Conservation (phyloP, 1,284 basidiomycete genomes). For the Thelephora terrestris region DNA sequence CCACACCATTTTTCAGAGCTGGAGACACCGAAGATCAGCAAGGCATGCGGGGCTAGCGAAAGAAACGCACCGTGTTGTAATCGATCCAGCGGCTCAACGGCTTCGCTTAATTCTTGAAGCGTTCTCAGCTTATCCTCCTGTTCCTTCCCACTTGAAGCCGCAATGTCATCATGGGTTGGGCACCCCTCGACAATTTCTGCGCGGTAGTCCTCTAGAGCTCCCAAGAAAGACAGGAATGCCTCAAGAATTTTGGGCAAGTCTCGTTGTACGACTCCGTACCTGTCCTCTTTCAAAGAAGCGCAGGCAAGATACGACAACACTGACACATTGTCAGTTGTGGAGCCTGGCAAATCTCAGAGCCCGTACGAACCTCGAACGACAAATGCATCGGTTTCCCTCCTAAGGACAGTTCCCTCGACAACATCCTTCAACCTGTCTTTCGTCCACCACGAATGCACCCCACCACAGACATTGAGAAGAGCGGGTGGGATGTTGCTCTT, state of each 20-base stretch:
- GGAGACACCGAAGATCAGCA: constrained; percentile 9
- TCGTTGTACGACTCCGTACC: constrained; percentile 73
- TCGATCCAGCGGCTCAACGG: constrained; percentile 43
- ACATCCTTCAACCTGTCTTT: constrained; percentile 41
- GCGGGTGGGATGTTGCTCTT: constrained; percentile 22
- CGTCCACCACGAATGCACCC: constrained; percentile 41
- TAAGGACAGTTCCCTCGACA: constrained; percentile 45
- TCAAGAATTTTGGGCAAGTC: constrained; percentile 77
- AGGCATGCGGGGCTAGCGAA: constrained; percentile 2
- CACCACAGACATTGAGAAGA: constrained; percentile 16
- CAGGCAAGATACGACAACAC: constrained; percentile 62
- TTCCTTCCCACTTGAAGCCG: constrained; percentile 20
- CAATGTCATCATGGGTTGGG: constrained; percentile 25
- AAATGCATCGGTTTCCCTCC: constrained; percentile 47
- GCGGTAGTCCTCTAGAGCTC: constrained; percentile 55
- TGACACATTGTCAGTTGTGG: constrained; percentile 18
- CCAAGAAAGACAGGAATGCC: constrained; percentile 57
- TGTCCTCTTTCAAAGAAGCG: constrained; percentile 68
- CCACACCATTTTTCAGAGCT: constrained; percentile 65
- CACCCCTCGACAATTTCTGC: constrained; percentile 31
- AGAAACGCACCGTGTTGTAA: constrained; percentile 49
- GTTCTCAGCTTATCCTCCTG: constrained; percentile 23
- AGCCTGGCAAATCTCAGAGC: constrained; percentile 1
- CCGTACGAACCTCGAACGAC: constrained; percentile 42
- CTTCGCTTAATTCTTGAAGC: constrained; percentile 35